Percentiles rank a stretch among this genome's conserved stretches.
phyloP scores from a whole-genome alignment of 164 flowering plant species.

The Annona cherimola region DNA sequence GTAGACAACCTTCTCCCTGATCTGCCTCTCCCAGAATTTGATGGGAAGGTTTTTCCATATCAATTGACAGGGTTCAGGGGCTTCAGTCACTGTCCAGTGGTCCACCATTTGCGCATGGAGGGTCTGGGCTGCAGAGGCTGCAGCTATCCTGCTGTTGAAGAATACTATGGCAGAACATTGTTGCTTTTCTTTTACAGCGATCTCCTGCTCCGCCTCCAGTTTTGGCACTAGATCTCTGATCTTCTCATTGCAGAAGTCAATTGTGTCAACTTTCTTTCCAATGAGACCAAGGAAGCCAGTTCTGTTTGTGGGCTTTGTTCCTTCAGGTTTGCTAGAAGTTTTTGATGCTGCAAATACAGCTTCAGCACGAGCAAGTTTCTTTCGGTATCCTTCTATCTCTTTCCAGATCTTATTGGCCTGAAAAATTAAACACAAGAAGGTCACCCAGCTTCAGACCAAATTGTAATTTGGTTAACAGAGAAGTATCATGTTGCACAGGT shows the following conservation, averaged over 20 bases:
- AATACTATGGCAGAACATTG: slow-evolving; percentile 61
- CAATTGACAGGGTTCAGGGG: slow-evolving; percentile 79
- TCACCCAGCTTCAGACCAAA: too few relatives aligned
- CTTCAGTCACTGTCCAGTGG: slow-evolving; percentile 69
- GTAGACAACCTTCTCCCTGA: slow-evolving; percentile 63
- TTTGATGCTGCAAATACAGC: slow-evolving; percentile 54
- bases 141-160: slow-evolving; percentile 59
- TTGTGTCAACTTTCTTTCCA: slow-evolving; percentile 71
- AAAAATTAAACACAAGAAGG: too few relatives aligned
- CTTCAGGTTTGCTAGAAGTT: slow-evolving; percentile 43
- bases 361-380: slow-evolving; percentile 84
- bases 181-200: slow-evolving; percentile 67
- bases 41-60: slow-evolving; percentile 67
- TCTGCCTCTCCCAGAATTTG: slow-evolving; percentile 48
- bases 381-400: slow-evolving; percentile 65
- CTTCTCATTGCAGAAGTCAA: slow-evolving; percentile 65
- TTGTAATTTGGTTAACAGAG: too few relatives aligned
- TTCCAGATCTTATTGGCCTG: slow-evolving; percentile 68
- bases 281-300: slow-evolving; percentile 72
- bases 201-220: slow-evolving; percentile 71
- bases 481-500: not conserved
- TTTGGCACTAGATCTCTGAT: slow-evolving; percentile 57
- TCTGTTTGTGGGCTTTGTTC: slow-evolving; percentile 54
- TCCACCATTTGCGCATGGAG: slow-evolving; percentile 63
- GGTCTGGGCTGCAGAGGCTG: slow-evolving; percentile 72